Evolutionary conservation across 352 stramenopile species (phyloP).

Genomic region (Pythium folliculosum): DNA sequence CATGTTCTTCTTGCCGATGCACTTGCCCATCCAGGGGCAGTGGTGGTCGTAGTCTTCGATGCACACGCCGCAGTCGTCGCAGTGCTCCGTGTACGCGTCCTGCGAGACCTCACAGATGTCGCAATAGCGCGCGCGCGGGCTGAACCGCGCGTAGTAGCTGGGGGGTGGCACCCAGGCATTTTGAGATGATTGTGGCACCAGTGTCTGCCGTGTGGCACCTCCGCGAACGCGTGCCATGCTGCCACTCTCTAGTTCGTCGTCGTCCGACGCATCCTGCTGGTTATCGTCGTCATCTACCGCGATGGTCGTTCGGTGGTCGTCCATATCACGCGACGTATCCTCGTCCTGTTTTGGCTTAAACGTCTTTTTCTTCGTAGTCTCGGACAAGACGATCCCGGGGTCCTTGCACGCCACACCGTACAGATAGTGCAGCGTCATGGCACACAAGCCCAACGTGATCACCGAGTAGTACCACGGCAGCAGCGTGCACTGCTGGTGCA

Average conservation of each 20-base stretch:
- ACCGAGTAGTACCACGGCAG: constrained; percentile 62
- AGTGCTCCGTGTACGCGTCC: constrained; percentile 80
- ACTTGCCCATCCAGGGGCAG: constrained; percentile 95
- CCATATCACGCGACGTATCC: constrained; percentile 1
- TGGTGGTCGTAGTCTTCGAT: constrained; percentile 90
- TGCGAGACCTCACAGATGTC: constrained; percentile 73
- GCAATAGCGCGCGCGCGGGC: constrained; percentile 47
- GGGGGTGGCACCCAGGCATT: background rate
- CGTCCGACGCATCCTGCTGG: background rate
- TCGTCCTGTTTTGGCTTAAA: constrained; percentile 13
- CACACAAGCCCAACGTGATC: constrained; percentile 58
- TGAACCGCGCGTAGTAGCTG: constrained; percentile 32
- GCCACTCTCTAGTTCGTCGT: background rate
- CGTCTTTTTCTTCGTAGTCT: background rate
- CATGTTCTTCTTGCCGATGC: constrained; percentile 92
- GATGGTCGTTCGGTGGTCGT: constrained; percentile 1
- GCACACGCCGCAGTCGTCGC: constrained; percentile 93
- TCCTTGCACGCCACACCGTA: constrained; percentile 75
- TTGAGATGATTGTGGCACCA: too few species aligned
- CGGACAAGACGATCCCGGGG: constrained; percentile 60
- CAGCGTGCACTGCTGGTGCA: constrained; percentile 50
- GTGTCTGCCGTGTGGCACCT: background rate
- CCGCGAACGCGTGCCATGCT: background rate
- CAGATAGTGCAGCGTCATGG: constrained; percentile 66
- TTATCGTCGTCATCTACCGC: constrained; percentile 17